phyloP scores from a whole-genome alignment of 352 stramenopile genomes.

The Plasmopara viticola region DNA sequence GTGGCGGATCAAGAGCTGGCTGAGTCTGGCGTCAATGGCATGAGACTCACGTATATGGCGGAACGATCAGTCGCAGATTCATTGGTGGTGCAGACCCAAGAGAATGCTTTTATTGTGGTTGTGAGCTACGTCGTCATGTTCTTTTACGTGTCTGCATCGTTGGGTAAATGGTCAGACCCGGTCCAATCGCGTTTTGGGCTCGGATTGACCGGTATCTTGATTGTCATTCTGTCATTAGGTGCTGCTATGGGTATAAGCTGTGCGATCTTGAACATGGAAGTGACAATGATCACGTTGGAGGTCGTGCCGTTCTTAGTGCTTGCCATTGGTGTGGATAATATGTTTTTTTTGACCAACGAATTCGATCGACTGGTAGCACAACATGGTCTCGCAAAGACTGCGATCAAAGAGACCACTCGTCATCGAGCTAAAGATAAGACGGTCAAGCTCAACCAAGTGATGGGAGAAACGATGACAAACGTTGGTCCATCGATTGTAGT shows the following conservation, averaged over 20 bases:
- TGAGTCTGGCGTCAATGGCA: slow-evolving; percentile 25
- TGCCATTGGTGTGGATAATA: slow-evolving; percentile 90
- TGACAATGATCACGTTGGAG: slow-evolving; percentile 90
- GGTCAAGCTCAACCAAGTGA: slow-evolving; percentile 47
- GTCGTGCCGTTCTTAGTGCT: slow-evolving; percentile 90
- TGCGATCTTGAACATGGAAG: slow-evolving; percentile 57
- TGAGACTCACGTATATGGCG: slow-evolving; percentile 84
- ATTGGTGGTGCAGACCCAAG: slow-evolving; percentile 73
- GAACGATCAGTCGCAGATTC: slow-evolving; percentile 80
- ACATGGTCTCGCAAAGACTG: slow-evolving; percentile 33
- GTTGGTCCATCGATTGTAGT: slow-evolving; percentile 84
- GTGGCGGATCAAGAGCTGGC: slow-evolving; percentile 20
- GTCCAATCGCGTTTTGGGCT: slow-evolving; percentile 76
- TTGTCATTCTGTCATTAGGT: slow-evolving; percentile 76
- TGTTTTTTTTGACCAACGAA: slow-evolving; percentile 89
- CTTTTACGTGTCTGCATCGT: slow-evolving; percentile 80
- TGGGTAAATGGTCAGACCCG: slow-evolving; percentile 63
- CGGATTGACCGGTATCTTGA: slow-evolving; percentile 76
- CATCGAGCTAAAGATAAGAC: slow-evolving; percentile 30
- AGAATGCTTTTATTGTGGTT: slow-evolving; percentile 85
- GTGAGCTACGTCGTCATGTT: slow-evolving; percentile 90
- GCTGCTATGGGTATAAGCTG: slow-evolving; percentile 68
- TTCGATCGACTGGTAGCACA: slow-evolving; percentile 58
- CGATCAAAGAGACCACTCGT: slow-evolving; percentile 23
- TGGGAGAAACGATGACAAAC: slow-evolving; percentile 70